Evolutionary conservation across 2,329 filamentous ascomycete species (phyloP).

Genomic region (Stemphylium lycopersici): DNA sequence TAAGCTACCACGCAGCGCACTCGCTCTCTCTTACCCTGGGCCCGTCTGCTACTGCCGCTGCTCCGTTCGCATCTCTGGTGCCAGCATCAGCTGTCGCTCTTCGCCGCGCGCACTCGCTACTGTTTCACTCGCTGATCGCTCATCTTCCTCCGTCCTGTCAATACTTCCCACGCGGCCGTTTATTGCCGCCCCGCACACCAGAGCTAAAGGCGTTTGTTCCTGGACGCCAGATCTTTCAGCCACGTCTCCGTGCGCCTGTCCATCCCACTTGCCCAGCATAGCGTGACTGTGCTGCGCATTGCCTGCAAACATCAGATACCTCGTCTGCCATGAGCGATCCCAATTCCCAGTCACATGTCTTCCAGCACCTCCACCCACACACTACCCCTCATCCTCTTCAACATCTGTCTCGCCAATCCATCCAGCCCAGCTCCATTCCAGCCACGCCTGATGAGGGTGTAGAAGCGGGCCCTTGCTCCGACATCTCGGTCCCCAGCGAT

Average conservation of each 20-base stretch:
- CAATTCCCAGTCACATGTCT: slow-evolving; percentile 15
- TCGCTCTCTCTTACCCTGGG: not conserved
- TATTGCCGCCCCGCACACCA: slow-evolving; percentile 19
- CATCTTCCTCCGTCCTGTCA: slow-evolving; percentile 5
- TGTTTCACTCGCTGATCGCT: slow-evolving; percentile 6
- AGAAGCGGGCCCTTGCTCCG: slow-evolving; percentile 24
- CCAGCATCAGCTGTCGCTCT: not conserved
- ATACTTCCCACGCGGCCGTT: slow-evolving; percentile 21
- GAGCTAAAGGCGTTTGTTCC: slow-evolving; percentile 29
- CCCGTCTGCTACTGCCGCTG: not conserved
- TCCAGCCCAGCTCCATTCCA: slow-evolving; percentile 21
- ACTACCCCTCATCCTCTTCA: slow-evolving; percentile 14
- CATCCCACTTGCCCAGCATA: slow-evolving; percentile 22
- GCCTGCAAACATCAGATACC: slow-evolving; percentile 14
- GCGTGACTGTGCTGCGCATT: slow-evolving; percentile 18
- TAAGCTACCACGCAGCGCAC: slow-evolving; percentile 4
- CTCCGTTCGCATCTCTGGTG: not conserved
- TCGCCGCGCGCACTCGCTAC: not conserved
- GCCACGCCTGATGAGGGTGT: slow-evolving; percentile 27
- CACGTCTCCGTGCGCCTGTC: slow-evolving; percentile 28
- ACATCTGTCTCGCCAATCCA: not conserved
- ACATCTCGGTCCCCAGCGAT: slow-evolving; percentile 18
- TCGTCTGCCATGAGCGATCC: slow-evolving; percentile 22
- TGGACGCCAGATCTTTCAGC: slow-evolving; percentile 32
- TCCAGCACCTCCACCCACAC: slow-evolving; percentile 20